Evolutionary conservation across 2,329 filamentous ascomycete species (phyloP).

Genomic region (Pseudogymnoascus sp.): DNA sequence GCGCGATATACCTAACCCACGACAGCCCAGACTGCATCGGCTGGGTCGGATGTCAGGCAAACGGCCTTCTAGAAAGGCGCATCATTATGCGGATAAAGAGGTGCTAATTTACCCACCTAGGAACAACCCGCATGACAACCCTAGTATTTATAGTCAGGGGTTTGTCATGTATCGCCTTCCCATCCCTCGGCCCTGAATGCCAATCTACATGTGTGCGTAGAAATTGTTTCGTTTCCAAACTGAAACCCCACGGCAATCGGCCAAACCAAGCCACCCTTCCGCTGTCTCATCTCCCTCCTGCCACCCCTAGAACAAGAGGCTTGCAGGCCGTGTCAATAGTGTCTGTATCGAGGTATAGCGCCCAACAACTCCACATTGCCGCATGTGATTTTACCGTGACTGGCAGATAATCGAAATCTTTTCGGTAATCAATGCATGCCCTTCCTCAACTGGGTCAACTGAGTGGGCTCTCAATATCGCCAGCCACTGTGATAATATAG

Average conservation of each 20-base stretch:
- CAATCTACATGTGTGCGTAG: not conserved
- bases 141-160: conserved; percentile 8
- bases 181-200: not conserved
- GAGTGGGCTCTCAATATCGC: not conserved
- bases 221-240: conserved; percentile 8
- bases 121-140: not conserved
- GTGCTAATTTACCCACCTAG: conserved; percentile 1
- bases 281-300: conserved; percentile 4
- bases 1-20: conserved; percentile 5
- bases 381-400: not conserved
- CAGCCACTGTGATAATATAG: not conserved
- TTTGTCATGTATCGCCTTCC: not conserved
- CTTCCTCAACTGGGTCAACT: not conserved
- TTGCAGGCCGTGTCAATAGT: not conserved
- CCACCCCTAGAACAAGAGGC: not conserved
- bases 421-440: not conserved
- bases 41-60: conserved; percentile 9
- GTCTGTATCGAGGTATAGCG: not conserved
- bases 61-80: conserved; percentile 4
- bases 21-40: conserved; percentile 8
- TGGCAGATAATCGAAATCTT: not conserved
- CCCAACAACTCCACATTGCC: not conserved
- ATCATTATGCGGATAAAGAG: conserved; percentile 2
- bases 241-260: not conserved
- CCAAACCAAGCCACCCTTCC: not conserved